Evolutionary conservation across 2,329 filamentous ascomycete genomes (phyloP), one percentile per base, ranked within the genome.

Genomic region (Thyridium curvatum): DNA sequence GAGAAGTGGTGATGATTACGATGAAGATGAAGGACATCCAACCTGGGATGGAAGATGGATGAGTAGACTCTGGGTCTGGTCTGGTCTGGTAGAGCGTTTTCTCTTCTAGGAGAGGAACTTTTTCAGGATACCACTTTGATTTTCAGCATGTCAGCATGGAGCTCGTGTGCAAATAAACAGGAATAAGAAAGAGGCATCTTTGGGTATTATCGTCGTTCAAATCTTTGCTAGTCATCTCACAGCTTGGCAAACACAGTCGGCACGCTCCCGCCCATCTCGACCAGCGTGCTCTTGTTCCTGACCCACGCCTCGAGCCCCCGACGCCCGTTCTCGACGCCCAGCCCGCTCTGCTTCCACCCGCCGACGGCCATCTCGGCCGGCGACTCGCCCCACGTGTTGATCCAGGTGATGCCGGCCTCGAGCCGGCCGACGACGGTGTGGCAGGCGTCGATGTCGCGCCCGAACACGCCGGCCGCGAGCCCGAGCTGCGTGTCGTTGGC

Each of bases 301-400:
- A 89, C 75, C 82, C 89, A 95, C 4, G 85, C 83, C 60, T 85
- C 82, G 39, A 95, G 71, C 0, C 88, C 88, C 52, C 75, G 78
- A 42, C 79, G 71, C 4, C 88, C 89, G 59, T 95, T 95, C 70
- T 94, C 88, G 2, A 94, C 81, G 0, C 88, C 88, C 9, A 94
- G 65, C 28, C 89, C 89, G 56, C 87, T 94, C 72, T 85, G 74
- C 69, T 94, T 94, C 89, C 88, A 94, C 0, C 88, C 88, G 9
- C 88, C 88, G 0, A 94, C 88, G 3, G 84, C 84, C 89, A 94
- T 94, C 68, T 94, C 88, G 0, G 89, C 86, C 0, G 88, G 88
- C 35, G 77, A 83, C 66, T 94, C 88, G n/a, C 89, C 88, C 89
- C 89, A 94, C 0, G 86, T 89, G 59, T 94, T 94, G 38, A 94